A percentile compares a stretch with the other conserved stretches of the same genome.
Conservation (phyloP, 257 asterid genomes). For the Petrea volubilis region DNA sequence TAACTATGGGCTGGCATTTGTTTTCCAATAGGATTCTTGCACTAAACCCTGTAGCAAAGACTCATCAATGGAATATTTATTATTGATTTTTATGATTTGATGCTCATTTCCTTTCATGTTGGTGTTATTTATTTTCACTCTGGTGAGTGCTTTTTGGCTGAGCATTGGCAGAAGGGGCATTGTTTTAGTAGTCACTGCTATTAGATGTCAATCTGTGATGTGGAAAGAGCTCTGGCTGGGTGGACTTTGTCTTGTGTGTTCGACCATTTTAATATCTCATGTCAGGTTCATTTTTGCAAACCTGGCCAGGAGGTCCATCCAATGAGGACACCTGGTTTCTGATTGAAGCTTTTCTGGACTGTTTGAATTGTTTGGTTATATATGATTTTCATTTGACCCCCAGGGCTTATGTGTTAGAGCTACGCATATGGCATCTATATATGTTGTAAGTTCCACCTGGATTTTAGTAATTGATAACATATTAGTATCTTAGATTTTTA, state of each 20-base stretch:
- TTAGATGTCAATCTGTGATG: background rate
- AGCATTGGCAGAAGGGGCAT: background rate
- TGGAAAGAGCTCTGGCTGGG: background rate
- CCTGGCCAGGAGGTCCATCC: background rate
- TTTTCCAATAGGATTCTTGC: background rate
- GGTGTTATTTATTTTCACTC: background rate
- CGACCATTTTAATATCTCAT: background rate
- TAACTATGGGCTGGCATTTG: background rate
- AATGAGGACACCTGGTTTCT: background rate
- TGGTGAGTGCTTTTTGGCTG: background rate
- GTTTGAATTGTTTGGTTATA: background rate
- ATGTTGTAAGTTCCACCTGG: background rate
- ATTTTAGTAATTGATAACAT: background rate
- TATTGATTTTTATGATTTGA: background rate
- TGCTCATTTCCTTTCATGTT: slow-evolving; percentile 1
- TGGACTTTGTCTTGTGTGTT: background rate
- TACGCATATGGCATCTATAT: background rate
- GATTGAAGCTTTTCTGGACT: background rate
- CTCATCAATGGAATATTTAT: background rate
- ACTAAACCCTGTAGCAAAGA: background rate
- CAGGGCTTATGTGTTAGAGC: background rate
- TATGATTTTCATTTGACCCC: background rate
- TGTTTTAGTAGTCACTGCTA: background rate
- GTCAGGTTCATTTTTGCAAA: background rate
- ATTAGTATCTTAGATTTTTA: background rate